These are phyloP conservation scores for Fusarium sp. DNA, from an alignment of 2,329 filamentous ascomycete genomes.

Conservation along the genomic window DNA sequence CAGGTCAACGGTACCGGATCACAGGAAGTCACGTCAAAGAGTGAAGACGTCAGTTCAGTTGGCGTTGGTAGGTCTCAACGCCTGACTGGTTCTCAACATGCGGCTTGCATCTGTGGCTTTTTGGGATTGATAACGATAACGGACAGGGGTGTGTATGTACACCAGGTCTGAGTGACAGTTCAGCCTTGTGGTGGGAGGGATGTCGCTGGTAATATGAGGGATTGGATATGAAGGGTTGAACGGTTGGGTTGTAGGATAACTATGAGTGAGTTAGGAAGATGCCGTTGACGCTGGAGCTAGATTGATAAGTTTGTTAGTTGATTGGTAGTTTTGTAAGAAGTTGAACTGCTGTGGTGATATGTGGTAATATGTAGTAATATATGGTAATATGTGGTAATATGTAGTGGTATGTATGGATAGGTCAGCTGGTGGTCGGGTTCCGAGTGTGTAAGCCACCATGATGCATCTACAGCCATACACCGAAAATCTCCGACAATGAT, in stretches of 20 bases:
- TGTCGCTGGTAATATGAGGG: conserved; percentile 1
- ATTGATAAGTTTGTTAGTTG: neutral
- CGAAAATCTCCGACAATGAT: neutral
- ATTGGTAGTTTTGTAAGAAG: neutral
- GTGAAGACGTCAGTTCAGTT: conserved; percentile 31
- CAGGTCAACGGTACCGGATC: conserved; percentile 10
- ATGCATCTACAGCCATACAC: neutral
- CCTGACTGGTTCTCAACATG: conserved; percentile 43
- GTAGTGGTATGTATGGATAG: neutral
- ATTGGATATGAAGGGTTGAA: neutral
- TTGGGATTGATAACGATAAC: conserved; percentile 16
- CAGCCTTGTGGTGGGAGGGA: conserved; percentile 19
- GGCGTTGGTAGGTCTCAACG: conserved; percentile 30
- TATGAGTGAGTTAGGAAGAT: neutral
- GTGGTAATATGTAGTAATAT: too few species aligned
- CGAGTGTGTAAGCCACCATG: conserved; percentile 19
- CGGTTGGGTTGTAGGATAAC: neutral
- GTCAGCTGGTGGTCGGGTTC: conserved; percentile 28
- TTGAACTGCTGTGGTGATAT: neutral
- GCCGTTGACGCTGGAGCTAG: neutral
- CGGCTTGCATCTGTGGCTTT: conserved; percentile 36
- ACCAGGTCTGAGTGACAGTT: neutral
- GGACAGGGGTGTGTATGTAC: conserved; percentile 22
- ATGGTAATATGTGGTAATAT: too few species aligned
- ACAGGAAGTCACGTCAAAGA: conserved; percentile 17